Conservation (phyloP, 805 yeast species). For the Kodamaea restingae region DNA sequence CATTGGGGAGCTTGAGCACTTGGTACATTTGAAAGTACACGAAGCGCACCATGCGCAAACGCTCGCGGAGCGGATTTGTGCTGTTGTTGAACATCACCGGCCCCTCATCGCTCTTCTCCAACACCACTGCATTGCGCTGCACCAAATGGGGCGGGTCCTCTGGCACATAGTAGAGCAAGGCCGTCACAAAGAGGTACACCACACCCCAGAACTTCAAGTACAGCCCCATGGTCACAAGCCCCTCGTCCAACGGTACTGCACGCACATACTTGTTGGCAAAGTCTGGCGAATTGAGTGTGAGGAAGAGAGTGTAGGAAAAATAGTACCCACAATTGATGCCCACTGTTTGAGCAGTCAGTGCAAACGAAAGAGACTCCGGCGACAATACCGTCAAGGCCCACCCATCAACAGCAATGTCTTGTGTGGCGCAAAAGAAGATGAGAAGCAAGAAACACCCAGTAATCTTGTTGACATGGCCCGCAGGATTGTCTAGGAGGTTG, state of each 20-base stretch:
- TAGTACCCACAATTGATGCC: constrained; percentile 94
- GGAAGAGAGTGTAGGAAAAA: constrained; percentile 81
- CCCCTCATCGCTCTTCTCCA: constrained; percentile 15
- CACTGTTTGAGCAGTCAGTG: constrained; percentile 95
- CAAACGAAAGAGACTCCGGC: constrained; percentile 75
- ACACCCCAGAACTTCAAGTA: constrained; percentile 79
- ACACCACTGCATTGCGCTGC: constrained; percentile 23
- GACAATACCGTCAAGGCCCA: constrained; percentile 93
- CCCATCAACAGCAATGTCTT: constrained; percentile 98
- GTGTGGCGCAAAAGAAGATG: constrained; percentile 91
- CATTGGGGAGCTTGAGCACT: constrained; percentile 65
- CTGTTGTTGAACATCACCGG: constrained; percentile 19
- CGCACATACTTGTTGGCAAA: constrained; percentile 86
- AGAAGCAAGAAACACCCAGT: constrained; percentile 71
- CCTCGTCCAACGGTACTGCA: constrained; percentile 52
- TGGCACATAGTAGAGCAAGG: constrained; percentile 54
- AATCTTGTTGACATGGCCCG: constrained; percentile 47
- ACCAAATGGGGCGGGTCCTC: constrained; percentile 64
- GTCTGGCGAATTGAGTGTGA: constrained; percentile 87
- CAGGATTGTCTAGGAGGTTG: constrained; percentile 46
- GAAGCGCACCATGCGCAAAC: constrained; percentile 34
- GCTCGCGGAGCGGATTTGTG: constrained; percentile 11
- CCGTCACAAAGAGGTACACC: constrained; percentile 63
- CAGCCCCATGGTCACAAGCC: constrained; percentile 66
- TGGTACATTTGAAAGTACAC: constrained; percentile 66